Evolutionary conservation across 2,329 filamentous ascomycete genomes (phyloP), one percentile per base, ranked within the genome.

Genomic region (Macrophomina tecta): DNA sequence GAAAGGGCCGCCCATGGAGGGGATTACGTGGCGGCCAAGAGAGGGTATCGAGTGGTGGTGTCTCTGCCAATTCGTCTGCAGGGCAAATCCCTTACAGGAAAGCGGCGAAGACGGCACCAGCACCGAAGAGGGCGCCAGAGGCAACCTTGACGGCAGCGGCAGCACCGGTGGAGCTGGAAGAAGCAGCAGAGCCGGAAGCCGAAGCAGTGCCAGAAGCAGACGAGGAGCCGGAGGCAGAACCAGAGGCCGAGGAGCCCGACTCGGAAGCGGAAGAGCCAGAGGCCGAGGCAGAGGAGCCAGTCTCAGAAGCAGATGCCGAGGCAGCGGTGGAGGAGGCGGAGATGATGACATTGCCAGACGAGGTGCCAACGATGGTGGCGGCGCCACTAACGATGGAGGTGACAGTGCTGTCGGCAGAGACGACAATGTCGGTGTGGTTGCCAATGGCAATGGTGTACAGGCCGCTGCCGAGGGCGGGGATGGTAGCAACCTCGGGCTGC

Each of bases 381-480:
- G 28, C 28, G n/a, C 56, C 65, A 46, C 71, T 62, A 53, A 77
- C 64, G 46, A 76, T 77, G 67, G 75, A 77, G 69, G 72, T 74
- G 73, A 49, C 48, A 30, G 73, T 78, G 64, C 60, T 64, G 73
- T 74, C 73, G 67, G 73, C 76, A 65, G 72, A 73, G 69, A 79
- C 75, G 53, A 75, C 72, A 36, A 77, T 61, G 48, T 73, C 73
- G 68, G 71, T 69, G 49, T 69, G 68, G 58, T 72, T 71, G 32
- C 69, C 69, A 46, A 77, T 68, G 62, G 72, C 64, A 64, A 78
- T 71, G 66, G 77, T 79, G 71, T 75, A 68, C 68, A 78, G 67
- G 68, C 77, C 77, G 14, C 74, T 61, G 69, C 72, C 72, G 8
- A 76, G 73, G n/a, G 76, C 77, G 2, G 77, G 77, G 64, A 79